Percentiles rank a stretch among this genome's conserved stretches.
Evolutionary conservation across 1,284 basidiomycete species (phyloP).

Genomic region (Moniliophthora roreri): DNA sequence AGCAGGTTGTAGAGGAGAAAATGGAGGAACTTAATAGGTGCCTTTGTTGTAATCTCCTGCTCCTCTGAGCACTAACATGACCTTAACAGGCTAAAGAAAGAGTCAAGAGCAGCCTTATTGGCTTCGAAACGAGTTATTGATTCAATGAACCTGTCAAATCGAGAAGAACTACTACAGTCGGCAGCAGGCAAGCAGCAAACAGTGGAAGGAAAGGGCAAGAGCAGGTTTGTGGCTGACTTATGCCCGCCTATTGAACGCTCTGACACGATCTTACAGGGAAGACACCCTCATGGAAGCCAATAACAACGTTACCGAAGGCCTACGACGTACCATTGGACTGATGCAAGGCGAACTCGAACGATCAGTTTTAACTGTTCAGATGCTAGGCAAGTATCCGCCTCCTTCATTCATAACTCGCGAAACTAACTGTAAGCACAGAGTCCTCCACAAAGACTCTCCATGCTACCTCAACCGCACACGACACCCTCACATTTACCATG

Average conservation of each 20-base stretch:
- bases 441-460: slow-evolving; percentile 76
- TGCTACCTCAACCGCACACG: slow-evolving; percentile 78
- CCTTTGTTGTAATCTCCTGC: slow-evolving; percentile 37
- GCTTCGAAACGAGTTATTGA: slow-evolving; percentile 74
- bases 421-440: slow-evolving; percentile 44
- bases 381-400: slow-evolving; percentile 64
- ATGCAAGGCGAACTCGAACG: slow-evolving; percentile 92
- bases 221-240: slow-evolving; percentile 48
- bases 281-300: slow-evolving; percentile 87
- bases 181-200: slow-evolving; percentile 41
- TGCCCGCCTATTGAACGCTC: not conserved
- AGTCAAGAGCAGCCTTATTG: slow-evolving; percentile 64
- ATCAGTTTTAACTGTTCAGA: slow-evolving; percentile 82
- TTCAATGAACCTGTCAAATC: slow-evolving; percentile 49
- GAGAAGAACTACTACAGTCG: slow-evolving; percentile 65
- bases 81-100: slow-evolving; percentile 54
- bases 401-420: not conserved
- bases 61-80: slow-evolving; percentile 45
- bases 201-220: slow-evolving; percentile 47
- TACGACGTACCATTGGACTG: slow-evolving; percentile 79
- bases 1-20: slow-evolving; percentile 49
- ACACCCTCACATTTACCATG: slow-evolving; percentile 74
- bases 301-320: slow-evolving; percentile 82
- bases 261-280: slow-evolving; percentile 46
- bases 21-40: slow-evolving; percentile 49